Conservation (phyloP, 768 basidiomycete species). For the Rhodotorula kratochvilovae region DNA sequence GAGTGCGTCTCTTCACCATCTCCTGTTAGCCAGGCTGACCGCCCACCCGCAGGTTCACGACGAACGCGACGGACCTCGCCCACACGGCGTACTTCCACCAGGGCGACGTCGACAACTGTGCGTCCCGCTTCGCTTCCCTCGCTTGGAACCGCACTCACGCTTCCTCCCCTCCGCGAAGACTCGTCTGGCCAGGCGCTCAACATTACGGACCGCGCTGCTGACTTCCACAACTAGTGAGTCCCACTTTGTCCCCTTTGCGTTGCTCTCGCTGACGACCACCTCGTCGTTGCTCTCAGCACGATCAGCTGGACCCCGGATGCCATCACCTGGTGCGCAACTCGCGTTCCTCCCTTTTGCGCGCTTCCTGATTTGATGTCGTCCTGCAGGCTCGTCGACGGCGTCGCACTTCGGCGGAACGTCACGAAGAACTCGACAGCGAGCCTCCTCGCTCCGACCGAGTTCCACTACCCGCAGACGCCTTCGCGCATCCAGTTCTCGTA, state of each 20-base stretch:
- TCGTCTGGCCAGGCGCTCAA: neutral
- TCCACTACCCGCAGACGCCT: conserved; percentile 46
- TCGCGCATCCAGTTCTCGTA: conserved; percentile 45
- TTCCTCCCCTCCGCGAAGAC: neutral
- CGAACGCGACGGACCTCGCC: neutral
- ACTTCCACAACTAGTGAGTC: conserved; percentile 32
- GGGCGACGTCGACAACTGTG: neutral
- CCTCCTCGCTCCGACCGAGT: neutral
- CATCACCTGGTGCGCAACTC: conserved; percentile 17
- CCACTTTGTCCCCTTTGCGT: neutral
- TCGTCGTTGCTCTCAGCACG: neutral
- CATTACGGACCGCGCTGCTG: neutral
- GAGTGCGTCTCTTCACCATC: conserved; percentile 3
- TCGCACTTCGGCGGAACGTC: conserved; percentile 42
- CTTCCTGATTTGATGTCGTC: neutral
- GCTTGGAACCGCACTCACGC: neutral
- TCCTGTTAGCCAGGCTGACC: neutral
- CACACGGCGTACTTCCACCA: conserved; percentile 6
- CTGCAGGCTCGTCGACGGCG: conserved; percentile 30
- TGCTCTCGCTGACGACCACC: no score
- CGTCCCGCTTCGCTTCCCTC: neutral
- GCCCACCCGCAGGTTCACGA: conserved; percentile 4
- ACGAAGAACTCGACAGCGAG: conserved; percentile 23
- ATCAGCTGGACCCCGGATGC: conserved; percentile 22
- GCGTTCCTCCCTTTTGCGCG: fast-evolving